phyloP scores from a whole-genome alignment of 345 rosid genomes.

The Citrus trifoliata region DNA sequence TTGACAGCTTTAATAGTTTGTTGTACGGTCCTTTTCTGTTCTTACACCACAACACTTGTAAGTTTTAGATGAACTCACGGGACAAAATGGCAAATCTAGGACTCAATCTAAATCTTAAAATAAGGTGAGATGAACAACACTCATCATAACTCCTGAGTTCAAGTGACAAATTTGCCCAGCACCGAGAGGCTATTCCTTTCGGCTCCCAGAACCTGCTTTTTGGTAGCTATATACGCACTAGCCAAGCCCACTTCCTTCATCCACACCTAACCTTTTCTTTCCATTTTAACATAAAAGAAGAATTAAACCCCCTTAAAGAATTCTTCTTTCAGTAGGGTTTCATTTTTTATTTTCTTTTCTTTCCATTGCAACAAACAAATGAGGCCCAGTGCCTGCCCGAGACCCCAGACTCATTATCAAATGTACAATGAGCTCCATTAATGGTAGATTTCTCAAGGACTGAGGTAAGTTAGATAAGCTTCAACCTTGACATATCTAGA shows the following conservation, averaged over 20 bases:
- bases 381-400: constrained; percentile 14
- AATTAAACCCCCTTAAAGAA: background rate
- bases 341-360: too few species aligned
- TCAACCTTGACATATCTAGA: constrained; percentile 18
- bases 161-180: constrained; percentile 17
- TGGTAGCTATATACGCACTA: constrained; percentile 1
- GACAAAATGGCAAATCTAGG: background rate
- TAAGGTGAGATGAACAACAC: background rate
- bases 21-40: constrained; percentile 7
- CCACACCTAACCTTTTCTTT: background rate
- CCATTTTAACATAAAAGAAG: background rate
- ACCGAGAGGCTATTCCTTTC: background rate
- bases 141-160: background rate
- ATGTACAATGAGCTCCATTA: constrained; percentile 25
- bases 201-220: constrained; percentile 9
- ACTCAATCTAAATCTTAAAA: constrained; percentile 1
- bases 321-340: background rate
- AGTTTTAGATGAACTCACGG: background rate
- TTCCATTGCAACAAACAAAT: constrained; percentile 2
- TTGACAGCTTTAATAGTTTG: background rate
- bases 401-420: constrained; percentile 14
- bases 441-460: constrained; percentile 22
- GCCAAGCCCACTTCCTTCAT: background rate
- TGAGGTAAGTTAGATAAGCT: constrained; percentile 42
- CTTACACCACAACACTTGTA: background rate